phyloP scores from a whole-genome alignment of 1,284 basidiomycete species.

The Fereydounia khargensis region DNA sequence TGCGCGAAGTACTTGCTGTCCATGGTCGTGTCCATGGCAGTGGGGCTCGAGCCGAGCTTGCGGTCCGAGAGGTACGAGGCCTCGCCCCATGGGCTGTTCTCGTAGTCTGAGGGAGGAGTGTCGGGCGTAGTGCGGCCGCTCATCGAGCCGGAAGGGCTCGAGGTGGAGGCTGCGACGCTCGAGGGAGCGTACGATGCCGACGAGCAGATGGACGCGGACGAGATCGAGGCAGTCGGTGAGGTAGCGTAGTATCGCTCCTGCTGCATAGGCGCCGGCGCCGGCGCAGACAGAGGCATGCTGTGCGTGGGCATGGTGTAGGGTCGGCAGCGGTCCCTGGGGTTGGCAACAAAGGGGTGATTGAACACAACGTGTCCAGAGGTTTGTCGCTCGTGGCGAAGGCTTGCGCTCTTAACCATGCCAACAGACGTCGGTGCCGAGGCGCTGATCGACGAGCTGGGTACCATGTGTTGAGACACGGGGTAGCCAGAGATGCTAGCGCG shows the following conservation, averaged over 20 bases:
- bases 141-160: constrained; percentile 33
- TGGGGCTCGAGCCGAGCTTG: constrained; percentile 13
- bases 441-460: constrained; percentile 7
- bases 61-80: constrained; percentile 17
- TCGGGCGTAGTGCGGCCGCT: constrained; percentile 52
- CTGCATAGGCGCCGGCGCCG: constrained; percentile 2
- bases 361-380: constrained; percentile 4
- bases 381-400: constrained; percentile 26
- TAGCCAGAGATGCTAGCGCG: constrained; percentile 38
- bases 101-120: constrained; percentile 44
- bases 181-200: constrained; percentile 21
- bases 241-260: constrained; percentile 15
- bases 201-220: constrained; percentile 33
- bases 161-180: constrained; percentile 21
- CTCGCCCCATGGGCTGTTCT: constrained; percentile 8
- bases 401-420: constrained; percentile 25
- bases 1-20: constrained; percentile 7
- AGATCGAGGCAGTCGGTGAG: constrained; percentile 28
- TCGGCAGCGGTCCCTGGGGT: constrained; percentile 23
- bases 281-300: constrained; percentile 15
- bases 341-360: constrained; percentile 27
- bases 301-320: constrained; percentile 43
- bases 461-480: constrained; percentile 4
- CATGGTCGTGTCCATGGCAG: not conserved
- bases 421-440: constrained; percentile 17